These are phyloP conservation scores for Metrosideros polymorpha DNA, from an alignment of 441 rosid species.

Conservation along the genomic window DNA sequence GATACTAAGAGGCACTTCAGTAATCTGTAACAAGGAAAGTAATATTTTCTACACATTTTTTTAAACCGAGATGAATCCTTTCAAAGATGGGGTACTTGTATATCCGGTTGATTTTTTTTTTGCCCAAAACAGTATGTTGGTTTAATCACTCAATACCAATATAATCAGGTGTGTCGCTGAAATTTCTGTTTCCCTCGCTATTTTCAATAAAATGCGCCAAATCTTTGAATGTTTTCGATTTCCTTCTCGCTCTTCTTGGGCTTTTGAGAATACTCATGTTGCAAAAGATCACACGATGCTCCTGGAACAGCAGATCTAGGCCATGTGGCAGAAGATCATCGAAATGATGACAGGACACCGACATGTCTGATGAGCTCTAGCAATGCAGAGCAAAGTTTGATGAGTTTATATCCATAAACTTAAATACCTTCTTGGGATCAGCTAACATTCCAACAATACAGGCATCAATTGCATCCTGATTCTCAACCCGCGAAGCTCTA, in stretches of 20 bases:
- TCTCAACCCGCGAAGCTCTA: constrained; percentile 59
- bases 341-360: background rate
- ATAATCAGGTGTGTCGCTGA: background rate
- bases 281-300: no score
- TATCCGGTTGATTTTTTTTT: no score
- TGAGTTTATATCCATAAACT: background rate
- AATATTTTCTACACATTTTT: no score
- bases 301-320: no score
- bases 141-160: background rate
- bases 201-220: no score
- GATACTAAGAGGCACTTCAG: background rate
- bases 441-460: constrained; percentile 59
- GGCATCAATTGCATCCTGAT: constrained; percentile 69
- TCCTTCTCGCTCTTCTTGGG: background rate
- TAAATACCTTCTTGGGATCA: constrained; percentile 42
- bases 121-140: background rate
- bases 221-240: no score
- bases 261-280: no score
- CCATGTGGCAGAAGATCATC: background rate
- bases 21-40: background rate
- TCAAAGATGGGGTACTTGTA: no score
- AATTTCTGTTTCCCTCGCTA: background rate
- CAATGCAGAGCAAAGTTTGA: background rate
- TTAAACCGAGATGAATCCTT: no score
- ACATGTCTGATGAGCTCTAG: background rate